Percentiles rank a stretch among this genome's conserved stretches.
Conservation (phyloP, 2,329 filamentous ascomycete species). For the Conoideocrella luteorostrata region DNA sequence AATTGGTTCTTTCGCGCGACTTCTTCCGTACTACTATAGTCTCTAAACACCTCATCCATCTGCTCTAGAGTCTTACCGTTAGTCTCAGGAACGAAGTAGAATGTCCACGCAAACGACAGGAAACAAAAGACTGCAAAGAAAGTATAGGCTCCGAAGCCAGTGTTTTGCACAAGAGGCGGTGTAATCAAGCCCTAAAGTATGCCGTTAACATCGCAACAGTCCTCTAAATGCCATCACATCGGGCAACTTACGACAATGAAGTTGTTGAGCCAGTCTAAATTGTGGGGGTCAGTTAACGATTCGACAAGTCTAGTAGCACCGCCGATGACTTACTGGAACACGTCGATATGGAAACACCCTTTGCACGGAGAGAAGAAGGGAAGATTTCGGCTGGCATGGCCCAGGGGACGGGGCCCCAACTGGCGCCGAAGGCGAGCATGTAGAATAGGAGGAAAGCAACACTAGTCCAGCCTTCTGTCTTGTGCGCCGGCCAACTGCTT, state of each 20-base stretch:
- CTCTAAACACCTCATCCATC: constrained; percentile 37
- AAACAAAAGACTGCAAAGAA: constrained; percentile 55
- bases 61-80: constrained; percentile 47
- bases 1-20: constrained; percentile 6
- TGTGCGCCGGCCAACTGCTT: constrained; percentile 18
- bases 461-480: constrained; percentile 20
- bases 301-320: too few species aligned
- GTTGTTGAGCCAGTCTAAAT: constrained; percentile 52
- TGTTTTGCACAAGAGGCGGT: constrained; percentile 51
- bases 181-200: constrained; percentile 42
- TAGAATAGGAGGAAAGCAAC: constrained; percentile 39
- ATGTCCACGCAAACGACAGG: constrained; percentile 45
- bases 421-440: constrained; percentile 53
- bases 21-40: constrained; percentile 17
- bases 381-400: constrained; percentile 52
- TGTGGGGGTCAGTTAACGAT: too few species aligned
- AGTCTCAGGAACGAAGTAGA: constrained; percentile 51
- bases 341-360: constrained; percentile 55
- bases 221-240: too few species aligned
- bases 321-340: constrained; percentile 37
- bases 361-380: constrained; percentile 52
- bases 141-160: constrained; percentile 44
- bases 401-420: constrained; percentile 49
- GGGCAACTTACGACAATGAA: constrained; percentile 45
- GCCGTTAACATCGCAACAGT: too few species aligned